Percentiles rank a stretch among this genome's conserved stretches.
phyloP scores from a whole-genome alignment of 2,329 filamentous ascomycete genomes.

The Cladosporium velox region DNA sequence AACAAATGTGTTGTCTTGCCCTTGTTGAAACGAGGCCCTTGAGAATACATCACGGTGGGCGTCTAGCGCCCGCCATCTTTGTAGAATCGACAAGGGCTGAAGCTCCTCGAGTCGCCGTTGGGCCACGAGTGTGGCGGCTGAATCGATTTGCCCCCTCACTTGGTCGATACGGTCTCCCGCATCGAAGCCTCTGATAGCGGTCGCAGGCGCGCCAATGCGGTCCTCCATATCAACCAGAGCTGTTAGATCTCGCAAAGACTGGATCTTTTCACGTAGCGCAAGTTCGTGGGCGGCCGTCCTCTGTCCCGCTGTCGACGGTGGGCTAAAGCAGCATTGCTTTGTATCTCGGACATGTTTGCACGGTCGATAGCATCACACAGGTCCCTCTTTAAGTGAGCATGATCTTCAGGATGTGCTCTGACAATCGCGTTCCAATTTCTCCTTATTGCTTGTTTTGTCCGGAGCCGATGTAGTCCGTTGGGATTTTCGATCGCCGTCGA shows the following conservation, averaged over 20 bases:
- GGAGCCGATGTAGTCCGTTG: not conserved
- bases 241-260: not conserved
- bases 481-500: no score
- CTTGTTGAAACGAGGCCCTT: not conserved
- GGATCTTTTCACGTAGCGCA: not conserved
- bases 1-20: not conserved
- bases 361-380: not conserved
- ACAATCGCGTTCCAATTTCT: not conserved
- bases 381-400: not conserved
- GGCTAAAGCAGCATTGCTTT: not conserved
- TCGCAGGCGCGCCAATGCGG: not conserved
- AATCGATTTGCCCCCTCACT: not conserved
- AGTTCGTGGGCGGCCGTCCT: not conserved
- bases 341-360: not conserved
- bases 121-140: not conserved
- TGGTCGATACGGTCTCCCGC: not conserved
- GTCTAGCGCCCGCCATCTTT: not conserved
- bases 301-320: not conserved
- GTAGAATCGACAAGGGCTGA: not conserved
- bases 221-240: not conserved
- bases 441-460: not conserved
- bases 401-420: not conserved
- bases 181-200: not conserved
- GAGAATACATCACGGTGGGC: not conserved
- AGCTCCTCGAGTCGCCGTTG: not conserved